Evolutionary conservation across 1,284 basidiomycete species (phyloP), one percentile per base, ranked within the genome.

Genomic region (Ganoderma resinaceum): DNA sequence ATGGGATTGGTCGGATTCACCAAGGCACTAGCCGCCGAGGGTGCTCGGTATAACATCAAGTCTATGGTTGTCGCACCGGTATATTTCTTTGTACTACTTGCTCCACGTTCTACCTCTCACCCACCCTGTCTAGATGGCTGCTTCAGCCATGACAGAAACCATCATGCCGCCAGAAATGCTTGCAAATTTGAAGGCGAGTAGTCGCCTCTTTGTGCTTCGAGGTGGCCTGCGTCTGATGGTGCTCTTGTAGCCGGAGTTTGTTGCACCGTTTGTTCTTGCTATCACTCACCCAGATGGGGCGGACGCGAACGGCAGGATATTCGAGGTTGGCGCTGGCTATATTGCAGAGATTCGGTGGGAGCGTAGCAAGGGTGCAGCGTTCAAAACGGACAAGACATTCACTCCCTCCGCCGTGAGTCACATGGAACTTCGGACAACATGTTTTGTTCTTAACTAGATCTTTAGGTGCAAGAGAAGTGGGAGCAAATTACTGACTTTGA

Each of bases 141-240:
- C 96, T 0, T 97, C 95, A 6, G 89, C 91, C 37, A 97, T 98
- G 95, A 97, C 95, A 3, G 95, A 92, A 76, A 97, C 96, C 0
- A 85, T 98, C 77, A 96, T 99, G 94, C 96, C 97, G 18, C 94
- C 95, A n/a, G 97, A 99, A 72, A 93, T 99, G 88, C 90, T 99
- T 71, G 93, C 91, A 62, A 92, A 95, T 76, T 83, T 99, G 65
- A 95, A 95, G 80, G 92, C 91, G 76, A 12, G 83, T 72, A 31
- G 40, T 35, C 16, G 26, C 8, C n/a, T 8, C 9, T 26, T 33
- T 29, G 3, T 3, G n/a, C n/a, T 33, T 31, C 11, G 57, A 16
- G 33, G 31, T 61, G 6, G 1, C 2, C 5, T 37, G 4, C 12
- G n/a, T 55, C 55, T 18, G 18, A 49, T 26, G 29, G 0, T 58